A percentile compares a stretch with the other conserved stretches of the same genome.
phyloP scores from a whole-genome alignment of 73 alveolate species.

The Blepharisma japonicum region DNA sequence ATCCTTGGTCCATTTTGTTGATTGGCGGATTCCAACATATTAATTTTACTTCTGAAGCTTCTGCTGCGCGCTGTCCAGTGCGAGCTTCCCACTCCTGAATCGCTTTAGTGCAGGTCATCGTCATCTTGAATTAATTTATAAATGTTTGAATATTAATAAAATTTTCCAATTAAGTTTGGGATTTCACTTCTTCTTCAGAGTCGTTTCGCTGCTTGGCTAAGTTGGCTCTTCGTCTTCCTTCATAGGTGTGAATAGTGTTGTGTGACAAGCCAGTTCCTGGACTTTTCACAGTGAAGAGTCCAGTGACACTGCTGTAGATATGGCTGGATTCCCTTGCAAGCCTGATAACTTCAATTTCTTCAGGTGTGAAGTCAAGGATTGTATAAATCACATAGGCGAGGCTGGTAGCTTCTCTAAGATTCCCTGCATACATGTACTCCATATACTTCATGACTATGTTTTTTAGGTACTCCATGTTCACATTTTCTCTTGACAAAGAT shows the following conservation, averaged over 20 bases:
- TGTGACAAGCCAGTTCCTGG: constrained; percentile 26
- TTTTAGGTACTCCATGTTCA: constrained; percentile 30
- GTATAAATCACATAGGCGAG: constrained; percentile 24
- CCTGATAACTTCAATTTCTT: constrained; percentile 21
- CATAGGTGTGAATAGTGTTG: constrained; percentile 19
- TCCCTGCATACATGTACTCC: constrained; percentile 27
- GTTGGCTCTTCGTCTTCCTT: constrained; percentile 2
- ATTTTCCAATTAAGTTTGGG: too few species aligned
- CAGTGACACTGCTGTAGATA: neutral
- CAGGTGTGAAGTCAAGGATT: neutral
- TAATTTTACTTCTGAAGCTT: constrained; percentile 83
- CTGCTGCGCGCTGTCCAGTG: constrained; percentile 75
- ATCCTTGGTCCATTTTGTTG: constrained; percentile 91
- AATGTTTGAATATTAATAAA: too few species aligned
- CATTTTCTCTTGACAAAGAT: constrained; percentile 12
- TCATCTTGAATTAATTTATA: neutral
- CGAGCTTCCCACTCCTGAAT: constrained; percentile 80
- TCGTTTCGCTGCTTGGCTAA: too few species aligned
- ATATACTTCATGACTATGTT: constrained; percentile 29
- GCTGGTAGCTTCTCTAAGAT: constrained; percentile 25
- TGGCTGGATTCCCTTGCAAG: neutral
- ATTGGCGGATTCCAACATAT: constrained; percentile 86
- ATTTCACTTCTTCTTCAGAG: too few species aligned
- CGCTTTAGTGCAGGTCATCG: constrained; percentile 89
- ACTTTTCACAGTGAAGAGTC: neutral